Conservation (phyloP, 2,329 filamentous ascomycete genomes). For the Apiospora marii region DNA sequence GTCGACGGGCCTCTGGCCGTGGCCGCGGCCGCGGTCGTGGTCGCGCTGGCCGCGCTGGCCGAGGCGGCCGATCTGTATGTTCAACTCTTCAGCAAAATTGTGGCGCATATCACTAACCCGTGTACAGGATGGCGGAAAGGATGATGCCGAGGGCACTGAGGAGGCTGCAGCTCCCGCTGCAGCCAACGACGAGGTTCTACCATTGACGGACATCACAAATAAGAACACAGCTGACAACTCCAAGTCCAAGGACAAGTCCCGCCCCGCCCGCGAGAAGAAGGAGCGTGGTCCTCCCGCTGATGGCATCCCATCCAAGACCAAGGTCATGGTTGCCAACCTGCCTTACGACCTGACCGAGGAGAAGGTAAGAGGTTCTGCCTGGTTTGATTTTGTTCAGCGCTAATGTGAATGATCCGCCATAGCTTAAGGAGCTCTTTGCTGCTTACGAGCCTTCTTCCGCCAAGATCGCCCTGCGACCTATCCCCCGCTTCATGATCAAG, state of each 20-base stretch:
- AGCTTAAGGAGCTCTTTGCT: conserved; percentile 98
- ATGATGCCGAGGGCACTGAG: conserved; percentile 53
- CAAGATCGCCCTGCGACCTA: conserved; percentile 98
- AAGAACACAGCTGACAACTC: conserved; percentile 49
- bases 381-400: not conserved
- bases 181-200: conserved; percentile 62
- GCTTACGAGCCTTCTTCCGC: conserved; percentile 92
- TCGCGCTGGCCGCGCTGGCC: conserved; percentile 70
- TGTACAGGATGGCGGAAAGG: conserved; percentile 54
- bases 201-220: conserved; percentile 64
- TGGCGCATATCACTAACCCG: not conserved
- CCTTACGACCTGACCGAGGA: conserved; percentile 98
- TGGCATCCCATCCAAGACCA: conserved; percentile 97
- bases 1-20: conserved; percentile 69
- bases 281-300: conserved; percentile 97
- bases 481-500: conserved; percentile 99
- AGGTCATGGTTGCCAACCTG: conserved; percentile 99
- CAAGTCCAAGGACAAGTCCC: conserved; percentile 47
- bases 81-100: conserved; percentile 4
- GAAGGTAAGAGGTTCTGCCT: conserved; percentile 70
- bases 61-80: conserved; percentile 64
- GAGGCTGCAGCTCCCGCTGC: conserved; percentile 56
- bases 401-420: conserved; percentile 25
- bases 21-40: conserved; percentile 68
- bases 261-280: conserved; percentile 67